phyloP scores from a whole-genome alignment of 1,139 yeast genomes.

The Saccharomyces hybrid region DNA sequence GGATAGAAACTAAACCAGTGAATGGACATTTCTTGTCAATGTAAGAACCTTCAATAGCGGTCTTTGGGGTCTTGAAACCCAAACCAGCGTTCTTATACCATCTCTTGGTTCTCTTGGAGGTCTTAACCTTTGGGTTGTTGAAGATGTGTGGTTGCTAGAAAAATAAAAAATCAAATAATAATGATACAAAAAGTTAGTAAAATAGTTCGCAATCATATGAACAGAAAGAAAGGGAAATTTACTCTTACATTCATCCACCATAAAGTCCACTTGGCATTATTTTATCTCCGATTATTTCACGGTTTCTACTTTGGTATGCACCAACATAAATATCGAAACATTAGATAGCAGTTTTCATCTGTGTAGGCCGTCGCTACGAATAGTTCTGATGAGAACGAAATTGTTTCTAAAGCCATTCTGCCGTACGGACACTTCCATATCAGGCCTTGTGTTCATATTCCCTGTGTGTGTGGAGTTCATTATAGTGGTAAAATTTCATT shows the following conservation, averaged over 20 bases:
- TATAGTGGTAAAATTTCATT: neutral
- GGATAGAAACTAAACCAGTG: no score
- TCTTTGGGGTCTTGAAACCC: no score
- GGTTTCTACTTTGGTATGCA: neutral
- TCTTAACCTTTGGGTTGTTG: no score
- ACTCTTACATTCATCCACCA: neutral
- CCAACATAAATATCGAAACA: neutral
- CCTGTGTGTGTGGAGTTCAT: neutral
- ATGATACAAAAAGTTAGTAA: neutral
- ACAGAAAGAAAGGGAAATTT: slow-evolving; percentile 41
- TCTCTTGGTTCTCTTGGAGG: no score
- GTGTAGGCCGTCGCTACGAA: neutral
- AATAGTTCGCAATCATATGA: slow-evolving; percentile 62
- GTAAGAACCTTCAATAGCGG: no score
- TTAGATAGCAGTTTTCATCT: neutral
- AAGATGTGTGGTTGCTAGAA: no score
- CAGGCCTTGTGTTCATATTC: neutral
- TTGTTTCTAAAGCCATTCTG: neutral
- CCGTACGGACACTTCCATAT: neutral
- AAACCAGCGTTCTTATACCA: no score
- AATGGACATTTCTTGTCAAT: no score
- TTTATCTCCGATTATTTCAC: neutral
- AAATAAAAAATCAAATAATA: slow-evolving; percentile 4
- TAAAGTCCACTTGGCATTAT: neutral
- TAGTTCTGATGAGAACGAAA: neutral